phyloP scores from a whole-genome alignment of 495 filamentous ascomycete species.

The Daldinia loculata region DNA sequence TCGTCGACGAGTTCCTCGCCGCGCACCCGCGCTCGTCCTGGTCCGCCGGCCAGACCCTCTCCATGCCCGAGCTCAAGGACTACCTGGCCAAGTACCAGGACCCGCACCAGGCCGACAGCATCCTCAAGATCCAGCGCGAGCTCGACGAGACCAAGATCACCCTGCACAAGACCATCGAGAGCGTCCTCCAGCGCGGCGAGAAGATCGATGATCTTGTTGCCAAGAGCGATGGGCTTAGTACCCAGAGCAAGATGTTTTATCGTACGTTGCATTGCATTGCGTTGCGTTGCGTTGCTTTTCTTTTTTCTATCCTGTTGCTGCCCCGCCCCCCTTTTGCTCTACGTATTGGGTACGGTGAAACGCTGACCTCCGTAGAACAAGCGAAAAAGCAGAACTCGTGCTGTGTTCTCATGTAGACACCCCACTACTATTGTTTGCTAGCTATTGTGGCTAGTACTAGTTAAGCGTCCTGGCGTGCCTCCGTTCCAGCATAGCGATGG shows the following conservation, averaged over 20 bases:
- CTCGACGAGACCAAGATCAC: constrained; percentile 98
- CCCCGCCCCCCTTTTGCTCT: background rate
- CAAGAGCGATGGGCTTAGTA: constrained; percentile 87
- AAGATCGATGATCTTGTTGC: constrained; percentile 90
- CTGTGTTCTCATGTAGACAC: constrained; percentile 78
- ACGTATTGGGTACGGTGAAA: background rate
- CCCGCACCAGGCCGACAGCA: constrained; percentile 85
- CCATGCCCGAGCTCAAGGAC: constrained; percentile 77
- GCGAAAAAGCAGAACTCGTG: constrained; percentile 98
- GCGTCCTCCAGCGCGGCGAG: constrained; percentile 85
- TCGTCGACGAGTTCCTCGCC: constrained; percentile 91
- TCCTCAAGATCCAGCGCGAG: constrained; percentile 95
- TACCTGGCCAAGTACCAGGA: constrained; percentile 91
- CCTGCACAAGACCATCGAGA: constrained; percentile 95
- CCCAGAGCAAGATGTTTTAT: constrained; percentile 97
- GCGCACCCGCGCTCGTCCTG: constrained; percentile 75
- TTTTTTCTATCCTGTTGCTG: background rate
- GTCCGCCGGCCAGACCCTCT: constrained; percentile 61
- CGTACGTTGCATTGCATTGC: constrained; percentile 56
- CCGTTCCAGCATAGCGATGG: constrained; percentile 37
- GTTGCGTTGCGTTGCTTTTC: background rate
- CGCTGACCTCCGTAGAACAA: constrained; percentile 50
- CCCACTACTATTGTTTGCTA: background rate
- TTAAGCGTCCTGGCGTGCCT: constrained; percentile 19
- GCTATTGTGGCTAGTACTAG: background rate